These are phyloP conservation scores for Leccinum truebloodii DNA, from an alignment of 768 basidiomycete species.

Conservation along the genomic window DNA sequence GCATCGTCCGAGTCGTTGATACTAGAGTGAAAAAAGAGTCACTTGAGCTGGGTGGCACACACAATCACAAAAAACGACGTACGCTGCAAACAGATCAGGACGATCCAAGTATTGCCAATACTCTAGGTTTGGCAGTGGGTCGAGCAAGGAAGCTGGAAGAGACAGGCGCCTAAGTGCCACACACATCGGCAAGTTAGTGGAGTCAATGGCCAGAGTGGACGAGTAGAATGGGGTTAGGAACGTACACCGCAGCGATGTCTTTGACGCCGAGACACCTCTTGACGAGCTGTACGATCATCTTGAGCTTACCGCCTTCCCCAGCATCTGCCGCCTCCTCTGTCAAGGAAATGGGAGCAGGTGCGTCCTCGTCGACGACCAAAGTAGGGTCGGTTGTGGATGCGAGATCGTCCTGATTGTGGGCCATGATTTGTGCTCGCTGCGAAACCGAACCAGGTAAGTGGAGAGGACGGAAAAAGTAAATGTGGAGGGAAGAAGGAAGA, in stretches of 20 bases:
- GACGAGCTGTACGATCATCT: conserved; percentile 89
- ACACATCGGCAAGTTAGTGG: background rate
- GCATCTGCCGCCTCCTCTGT: conserved; percentile 70
- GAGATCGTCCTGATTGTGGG: conserved; percentile 16
- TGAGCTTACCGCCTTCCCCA: conserved; percentile 89
- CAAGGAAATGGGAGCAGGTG: conserved; percentile 61
- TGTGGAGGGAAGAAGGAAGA: conserved; percentile 1
- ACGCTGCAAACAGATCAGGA: conserved; percentile 92
- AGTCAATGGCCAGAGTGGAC: conserved; percentile 19
- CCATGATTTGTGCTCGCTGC: conserved; percentile 17
- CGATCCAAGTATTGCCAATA: conserved; percentile 95
- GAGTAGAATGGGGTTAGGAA: conserved; percentile 16
- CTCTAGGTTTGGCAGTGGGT: conserved; percentile 94
- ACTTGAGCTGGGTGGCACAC: conserved; percentile 3
- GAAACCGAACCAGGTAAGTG: background rate
- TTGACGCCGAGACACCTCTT: conserved; percentile 93
- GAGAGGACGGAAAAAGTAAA: background rate
- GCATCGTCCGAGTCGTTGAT: conserved; percentile 92
- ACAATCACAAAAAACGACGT: conserved; percentile 36
- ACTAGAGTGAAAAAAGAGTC: conserved; percentile 40
- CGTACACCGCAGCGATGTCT: conserved; percentile 91
- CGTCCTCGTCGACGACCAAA: conserved; percentile 46
- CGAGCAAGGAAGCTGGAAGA: conserved; percentile 87
- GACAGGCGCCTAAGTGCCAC: conserved; percentile 74
- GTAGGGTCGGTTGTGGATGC: conserved; percentile 8